Conservation (phyloP, 2,329 filamentous ascomycete species). For the Hortaea sp. region DNA sequence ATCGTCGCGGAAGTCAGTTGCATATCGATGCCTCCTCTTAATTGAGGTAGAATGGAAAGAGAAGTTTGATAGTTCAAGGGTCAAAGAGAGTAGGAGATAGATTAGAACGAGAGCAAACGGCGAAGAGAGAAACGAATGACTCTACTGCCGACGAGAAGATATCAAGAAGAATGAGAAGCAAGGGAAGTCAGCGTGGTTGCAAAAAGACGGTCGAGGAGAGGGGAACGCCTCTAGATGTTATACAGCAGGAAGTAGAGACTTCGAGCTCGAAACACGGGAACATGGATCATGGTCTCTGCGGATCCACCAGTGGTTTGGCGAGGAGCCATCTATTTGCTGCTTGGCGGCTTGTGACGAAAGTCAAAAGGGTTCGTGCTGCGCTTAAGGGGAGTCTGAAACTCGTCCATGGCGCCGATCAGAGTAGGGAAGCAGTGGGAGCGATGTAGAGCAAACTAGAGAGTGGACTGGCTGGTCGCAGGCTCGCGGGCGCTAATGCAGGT, state of each 20-base stretch:
- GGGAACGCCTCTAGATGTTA: not conserved
- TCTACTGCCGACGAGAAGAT: slow-evolving; percentile 25
- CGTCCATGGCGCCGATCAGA: slow-evolving; percentile 2
- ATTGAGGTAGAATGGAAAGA: slow-evolving; percentile 1
- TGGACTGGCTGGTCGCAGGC: not conserved
- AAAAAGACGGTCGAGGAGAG: not conserved
- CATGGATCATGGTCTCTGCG: not conserved
- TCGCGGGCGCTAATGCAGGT: slow-evolving; percentile 4
- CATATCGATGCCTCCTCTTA: slow-evolving; percentile 9
- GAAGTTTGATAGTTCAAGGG: slow-evolving; percentile 1
- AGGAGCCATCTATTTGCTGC: not conserved
- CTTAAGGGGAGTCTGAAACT: not conserved
- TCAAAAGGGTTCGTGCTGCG: not conserved
- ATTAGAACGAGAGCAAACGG: slow-evolving; percentile 14
- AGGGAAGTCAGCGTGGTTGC: slow-evolving; percentile 2
- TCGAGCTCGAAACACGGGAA: not conserved
- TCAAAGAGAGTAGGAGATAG: slow-evolving; percentile 4
- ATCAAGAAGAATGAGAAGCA: slow-evolving; percentile 3
- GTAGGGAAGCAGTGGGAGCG: not conserved
- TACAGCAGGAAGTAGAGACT: not conserved
- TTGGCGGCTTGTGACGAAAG: not conserved
- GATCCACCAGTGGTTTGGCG: slow-evolving; percentile 2
- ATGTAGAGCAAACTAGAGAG: not conserved
- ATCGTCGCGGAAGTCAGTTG: slow-evolving; percentile 18
- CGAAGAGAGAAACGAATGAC: slow-evolving; percentile 37